These are phyloP conservation scores for Microdochium trichocladiopsis DNA, from an alignment of 2,329 filamentous ascomycete genomes.

Conservation along the genomic window DNA sequence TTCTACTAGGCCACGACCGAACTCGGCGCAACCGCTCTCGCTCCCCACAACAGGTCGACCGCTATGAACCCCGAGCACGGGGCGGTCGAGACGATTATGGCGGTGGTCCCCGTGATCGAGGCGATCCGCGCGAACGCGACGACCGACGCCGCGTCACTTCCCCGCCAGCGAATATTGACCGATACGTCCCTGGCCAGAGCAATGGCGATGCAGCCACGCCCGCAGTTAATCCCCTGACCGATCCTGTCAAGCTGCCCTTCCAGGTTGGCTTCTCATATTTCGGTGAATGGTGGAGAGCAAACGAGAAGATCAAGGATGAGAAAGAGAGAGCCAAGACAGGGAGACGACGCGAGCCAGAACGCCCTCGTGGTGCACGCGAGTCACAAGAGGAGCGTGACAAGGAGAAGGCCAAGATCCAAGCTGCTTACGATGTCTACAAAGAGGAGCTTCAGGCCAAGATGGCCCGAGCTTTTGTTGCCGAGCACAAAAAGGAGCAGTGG, in stretches of 20 bases:
- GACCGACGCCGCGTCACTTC: conserved; percentile 56
- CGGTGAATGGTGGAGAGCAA: conserved; percentile 79
- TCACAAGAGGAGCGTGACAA: conserved; percentile 68
- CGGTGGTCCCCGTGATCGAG: conserved; percentile 34
- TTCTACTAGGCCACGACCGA: conserved; percentile 44
- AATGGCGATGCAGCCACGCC: conserved; percentile 37
- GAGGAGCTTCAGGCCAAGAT: conserved; percentile 68
- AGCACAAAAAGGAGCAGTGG: conserved; percentile 96
- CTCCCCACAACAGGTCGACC: conserved; percentile 64
- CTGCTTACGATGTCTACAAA: conserved; percentile 60
- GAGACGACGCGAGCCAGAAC: conserved; percentile 57
- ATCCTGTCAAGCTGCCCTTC: conserved; percentile 66
- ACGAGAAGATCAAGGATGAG: conserved; percentile 77
- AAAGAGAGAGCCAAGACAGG: conserved; percentile 66
- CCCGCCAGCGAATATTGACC: conserved; percentile 68
- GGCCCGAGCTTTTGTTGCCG: conserved; percentile 82
- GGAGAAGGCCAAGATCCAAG: conserved; percentile 72
- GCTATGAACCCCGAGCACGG: conserved; percentile 66
- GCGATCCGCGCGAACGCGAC: conserved; percentile 38
- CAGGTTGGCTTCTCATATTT: conserved; percentile 84
- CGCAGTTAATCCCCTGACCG: conserved; percentile 59
- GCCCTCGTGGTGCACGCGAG: conserved; percentile 57
- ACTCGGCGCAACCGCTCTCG: conserved; percentile 57
- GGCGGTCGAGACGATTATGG: conserved; percentile 58
- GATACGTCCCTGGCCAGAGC: conserved; percentile 74